phyloP scores from a whole-genome alignment of 2,329 filamentous ascomycete genomes.

The Venturiaceae sp. region DNA sequence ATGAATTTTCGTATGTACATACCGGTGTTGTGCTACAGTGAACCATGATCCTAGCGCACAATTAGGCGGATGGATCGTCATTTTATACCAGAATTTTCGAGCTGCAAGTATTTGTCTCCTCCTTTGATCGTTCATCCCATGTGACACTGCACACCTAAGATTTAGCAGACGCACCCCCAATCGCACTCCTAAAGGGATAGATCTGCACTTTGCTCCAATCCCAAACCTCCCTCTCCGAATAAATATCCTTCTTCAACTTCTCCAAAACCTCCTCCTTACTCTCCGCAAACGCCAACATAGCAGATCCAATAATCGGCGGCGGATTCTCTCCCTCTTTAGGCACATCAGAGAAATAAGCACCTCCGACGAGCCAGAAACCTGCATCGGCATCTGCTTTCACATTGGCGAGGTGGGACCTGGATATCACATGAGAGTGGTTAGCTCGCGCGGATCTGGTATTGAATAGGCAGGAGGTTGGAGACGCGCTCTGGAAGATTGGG shows the following conservation, averaged over 20 bases:
- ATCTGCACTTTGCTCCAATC: slow-evolving; percentile 46
- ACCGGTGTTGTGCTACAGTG: no score
- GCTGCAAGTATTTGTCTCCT: no score
- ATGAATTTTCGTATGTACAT: no score
- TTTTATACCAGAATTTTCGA: no score
- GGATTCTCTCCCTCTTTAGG: slow-evolving; percentile 50
- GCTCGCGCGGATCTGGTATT: background rate
- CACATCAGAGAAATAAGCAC: slow-evolving; percentile 16
- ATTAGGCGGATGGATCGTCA: no score
- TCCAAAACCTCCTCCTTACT: slow-evolving; percentile 61
- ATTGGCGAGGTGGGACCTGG: slow-evolving; percentile 45
- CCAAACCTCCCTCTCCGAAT: slow-evolving; percentile 66
- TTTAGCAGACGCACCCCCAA: slow-evolving; percentile 17
- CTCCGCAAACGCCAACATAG: slow-evolving; percentile 56
- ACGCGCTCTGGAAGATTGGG: background rate
- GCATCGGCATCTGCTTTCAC: slow-evolving; percentile 43
- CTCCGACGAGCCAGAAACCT: slow-evolving; percentile 55
- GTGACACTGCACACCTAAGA: background rate
- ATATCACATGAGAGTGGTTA: background rate
- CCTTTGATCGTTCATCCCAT: no score
- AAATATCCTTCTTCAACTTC: slow-evolving; percentile 61
- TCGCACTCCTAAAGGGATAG: slow-evolving; percentile 37
- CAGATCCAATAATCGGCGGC: slow-evolving; percentile 63
- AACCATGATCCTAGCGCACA: no score
- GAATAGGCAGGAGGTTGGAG: background rate